Conservation (phyloP, 331 rosid species). For the Malus hybrid region DNA sequence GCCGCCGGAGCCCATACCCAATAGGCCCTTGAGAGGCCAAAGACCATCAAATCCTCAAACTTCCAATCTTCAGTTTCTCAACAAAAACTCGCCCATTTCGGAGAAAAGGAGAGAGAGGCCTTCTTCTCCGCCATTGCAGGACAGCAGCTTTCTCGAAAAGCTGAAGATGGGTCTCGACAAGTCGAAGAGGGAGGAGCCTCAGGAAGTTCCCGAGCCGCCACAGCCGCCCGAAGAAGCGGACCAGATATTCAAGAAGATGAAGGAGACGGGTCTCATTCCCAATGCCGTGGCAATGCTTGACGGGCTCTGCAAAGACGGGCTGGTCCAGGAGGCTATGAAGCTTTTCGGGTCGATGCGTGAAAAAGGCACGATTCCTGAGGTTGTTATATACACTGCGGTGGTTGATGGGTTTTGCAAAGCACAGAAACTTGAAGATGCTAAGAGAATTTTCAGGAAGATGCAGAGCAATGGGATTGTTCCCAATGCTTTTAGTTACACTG, state of each 20-base stretch:
- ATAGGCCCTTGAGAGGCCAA: conserved; percentile 34
- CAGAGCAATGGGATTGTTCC: conserved; percentile 64
- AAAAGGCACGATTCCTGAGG: conserved; percentile 88
- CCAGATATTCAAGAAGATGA: conserved; percentile 84
- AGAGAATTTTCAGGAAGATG: conserved; percentile 84
- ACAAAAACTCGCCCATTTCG: conserved; percentile 10
- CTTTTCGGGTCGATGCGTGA: conserved; percentile 82
- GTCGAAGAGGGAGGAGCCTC: conserved; percentile 19
- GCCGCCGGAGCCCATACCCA: conserved; percentile 32
- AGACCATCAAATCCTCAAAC: conserved; percentile 12
- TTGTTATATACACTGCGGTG: conserved; percentile 83
- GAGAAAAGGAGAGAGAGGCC: conserved; percentile 11
- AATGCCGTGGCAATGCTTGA: conserved; percentile 96
- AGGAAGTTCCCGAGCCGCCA: conserved; percentile 12
- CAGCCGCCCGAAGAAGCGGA: conserved; percentile 55
- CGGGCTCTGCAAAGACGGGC: conserved; percentile 88
- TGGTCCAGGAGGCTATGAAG: conserved; percentile 88
- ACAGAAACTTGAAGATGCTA: conserved; percentile 63
- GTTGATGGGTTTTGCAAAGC: conserved; percentile 83
- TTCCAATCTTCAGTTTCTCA: conserved; percentile 18
- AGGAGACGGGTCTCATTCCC: conserved; percentile 91
- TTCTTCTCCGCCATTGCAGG: conserved; percentile 15
- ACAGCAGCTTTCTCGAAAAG: conserved; percentile 57
- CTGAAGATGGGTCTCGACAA: conserved; percentile 45
- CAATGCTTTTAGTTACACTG: conserved; percentile 69